A percentile compares a stretch with the other conserved stretches of the same genome.
phyloP scores from a whole-genome alignment of 768 basidiomycete species.

The Dentipellis sp. region DNA sequence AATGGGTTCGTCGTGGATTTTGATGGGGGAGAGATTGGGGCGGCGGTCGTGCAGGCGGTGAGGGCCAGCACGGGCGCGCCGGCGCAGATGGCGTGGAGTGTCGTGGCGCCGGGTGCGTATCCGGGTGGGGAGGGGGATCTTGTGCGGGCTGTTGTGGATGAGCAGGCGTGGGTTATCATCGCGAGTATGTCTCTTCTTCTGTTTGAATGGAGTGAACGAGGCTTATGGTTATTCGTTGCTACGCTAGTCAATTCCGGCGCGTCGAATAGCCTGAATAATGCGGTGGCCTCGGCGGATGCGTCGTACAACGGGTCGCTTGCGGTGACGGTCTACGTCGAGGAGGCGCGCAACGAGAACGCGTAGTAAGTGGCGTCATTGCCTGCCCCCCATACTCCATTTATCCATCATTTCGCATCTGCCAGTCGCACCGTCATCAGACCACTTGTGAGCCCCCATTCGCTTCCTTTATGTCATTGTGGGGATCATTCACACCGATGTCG shows the following conservation, averaged over 20 bases:
- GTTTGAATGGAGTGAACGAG: background rate
- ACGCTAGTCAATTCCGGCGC: constrained; percentile 30
- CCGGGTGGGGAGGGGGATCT: constrained; percentile 35
- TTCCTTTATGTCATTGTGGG: no score
- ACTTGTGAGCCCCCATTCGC: background rate
- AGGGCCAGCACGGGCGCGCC: constrained; percentile 19
- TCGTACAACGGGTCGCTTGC: constrained; percentile 39
- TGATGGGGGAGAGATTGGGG: constrained; percentile 45
- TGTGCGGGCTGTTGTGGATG: constrained; percentile 34
- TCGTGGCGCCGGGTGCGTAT: constrained; percentile 33
- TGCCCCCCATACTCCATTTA: background rate
- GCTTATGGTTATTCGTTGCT: background rate
- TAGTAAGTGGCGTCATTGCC: constrained; percentile 28
- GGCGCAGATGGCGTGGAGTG: constrained; percentile 35
- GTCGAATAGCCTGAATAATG: constrained; percentile 14
- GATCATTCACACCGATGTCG: background rate
- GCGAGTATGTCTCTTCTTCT: constrained; percentile 30
- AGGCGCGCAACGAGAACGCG: constrained; percentile 49
- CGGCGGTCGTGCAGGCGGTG: constrained; percentile 32
- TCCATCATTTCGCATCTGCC: background rate
- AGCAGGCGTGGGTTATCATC: constrained; percentile 46
- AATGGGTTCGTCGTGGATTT: constrained; percentile 57
- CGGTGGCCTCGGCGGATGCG: constrained; percentile 21
- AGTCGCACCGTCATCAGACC: background rate
- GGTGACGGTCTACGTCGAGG: constrained; percentile 36